Percentiles rank a stretch among this genome's conserved stretches.
phyloP scores from a whole-genome alignment of 352 stramenopile genomes.

The Phytophthora chlamydospora region DNA sequence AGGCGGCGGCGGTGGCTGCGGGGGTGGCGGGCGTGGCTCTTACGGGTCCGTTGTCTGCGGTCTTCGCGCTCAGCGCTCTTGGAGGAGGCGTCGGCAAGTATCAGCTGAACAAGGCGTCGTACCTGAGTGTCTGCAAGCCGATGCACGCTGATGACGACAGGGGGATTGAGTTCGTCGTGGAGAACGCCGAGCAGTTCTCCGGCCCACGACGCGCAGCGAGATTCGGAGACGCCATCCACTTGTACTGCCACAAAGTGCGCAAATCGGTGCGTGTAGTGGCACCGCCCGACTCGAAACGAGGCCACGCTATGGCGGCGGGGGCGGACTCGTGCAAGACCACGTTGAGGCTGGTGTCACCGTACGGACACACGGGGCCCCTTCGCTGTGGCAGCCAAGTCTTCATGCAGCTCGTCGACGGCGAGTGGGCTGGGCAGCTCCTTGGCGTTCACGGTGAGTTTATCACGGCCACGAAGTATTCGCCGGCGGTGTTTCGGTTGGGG shows the following conservation, averaged over 20 bases:
- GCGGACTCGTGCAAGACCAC: slow-evolving; percentile 42
- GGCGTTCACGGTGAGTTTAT: slow-evolving; percentile 59
- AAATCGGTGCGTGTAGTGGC: slow-evolving; percentile 53
- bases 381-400: slow-evolving; percentile 60
- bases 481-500: slow-evolving; percentile 45
- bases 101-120: slow-evolving; percentile 69
- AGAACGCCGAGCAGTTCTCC: slow-evolving; percentile 64
- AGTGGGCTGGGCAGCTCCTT: slow-evolving; percentile 57
- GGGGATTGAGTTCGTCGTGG: slow-evolving; percentile 54
- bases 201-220: slow-evolving; percentile 46
- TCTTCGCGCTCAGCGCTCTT: slow-evolving; percentile 58
- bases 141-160: slow-evolving; percentile 13
- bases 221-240: slow-evolving; percentile 60
- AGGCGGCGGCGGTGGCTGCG: slow-evolving; percentile 56
- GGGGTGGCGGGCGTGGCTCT: slow-evolving; percentile 62
- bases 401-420: slow-evolving; percentile 56
- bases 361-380: slow-evolving; percentile 46
- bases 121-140: slow-evolving; percentile 53
- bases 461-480: slow-evolving; percentile 49
- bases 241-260: slow-evolving; percentile 51
- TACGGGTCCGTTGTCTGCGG: slow-evolving; percentile 54
- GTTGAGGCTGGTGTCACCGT: slow-evolving; percentile 64
- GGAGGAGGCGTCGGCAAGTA: slow-evolving; percentile 67
- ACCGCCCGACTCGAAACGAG: slow-evolving; percentile 59
- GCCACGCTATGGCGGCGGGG: slow-evolving; percentile 54